phyloP scores from a whole-genome alignment of 441 rosid species.

The Eruca vesicaria region DNA sequence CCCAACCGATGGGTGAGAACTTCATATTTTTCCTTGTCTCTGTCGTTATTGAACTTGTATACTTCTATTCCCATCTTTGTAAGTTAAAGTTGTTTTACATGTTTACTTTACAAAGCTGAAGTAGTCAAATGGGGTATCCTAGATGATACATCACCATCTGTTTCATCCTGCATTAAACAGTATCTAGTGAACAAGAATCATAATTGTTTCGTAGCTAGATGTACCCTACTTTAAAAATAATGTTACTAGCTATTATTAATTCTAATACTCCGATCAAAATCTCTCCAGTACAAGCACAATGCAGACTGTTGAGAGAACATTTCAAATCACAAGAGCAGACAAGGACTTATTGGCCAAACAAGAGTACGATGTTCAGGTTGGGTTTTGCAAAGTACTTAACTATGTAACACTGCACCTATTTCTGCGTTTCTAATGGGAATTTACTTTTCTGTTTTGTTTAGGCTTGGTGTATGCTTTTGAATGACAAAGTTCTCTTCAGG shows the following conservation, averaged over 20 bases:
- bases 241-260: slow-evolving; percentile 2
- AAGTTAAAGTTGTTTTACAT: background rate
- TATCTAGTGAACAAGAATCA: background rate
- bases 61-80: background rate
- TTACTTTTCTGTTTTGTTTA: slow-evolving; percentile 38
- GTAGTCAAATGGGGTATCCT: background rate
- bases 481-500: slow-evolving; percentile 93
- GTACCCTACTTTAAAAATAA: background rate
- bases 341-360: slow-evolving; percentile 69
- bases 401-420: background rate
- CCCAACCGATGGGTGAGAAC: slow-evolving; percentile 78
- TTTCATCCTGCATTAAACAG: background rate
- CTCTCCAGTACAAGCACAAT: slow-evolving; percentile 69
- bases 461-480: slow-evolving; percentile 99
- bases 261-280: slow-evolving; percentile 25
- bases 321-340: slow-evolving; percentile 74
- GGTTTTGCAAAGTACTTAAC: slow-evolving; percentile 16
- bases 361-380: slow-evolving; percentile 91
- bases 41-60: background rate
- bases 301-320: slow-evolving; percentile 74
- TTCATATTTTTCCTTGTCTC: background rate
- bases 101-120: background rate
- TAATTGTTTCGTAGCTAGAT: slow-evolving; percentile 11
- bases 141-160: slow-evolving; percentile 1
- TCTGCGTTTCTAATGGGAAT: slow-evolving; percentile 25